Base-by-base conservation (phyloP, 805 yeast species). In the Scheffersomyces ergatensis region DNA sequence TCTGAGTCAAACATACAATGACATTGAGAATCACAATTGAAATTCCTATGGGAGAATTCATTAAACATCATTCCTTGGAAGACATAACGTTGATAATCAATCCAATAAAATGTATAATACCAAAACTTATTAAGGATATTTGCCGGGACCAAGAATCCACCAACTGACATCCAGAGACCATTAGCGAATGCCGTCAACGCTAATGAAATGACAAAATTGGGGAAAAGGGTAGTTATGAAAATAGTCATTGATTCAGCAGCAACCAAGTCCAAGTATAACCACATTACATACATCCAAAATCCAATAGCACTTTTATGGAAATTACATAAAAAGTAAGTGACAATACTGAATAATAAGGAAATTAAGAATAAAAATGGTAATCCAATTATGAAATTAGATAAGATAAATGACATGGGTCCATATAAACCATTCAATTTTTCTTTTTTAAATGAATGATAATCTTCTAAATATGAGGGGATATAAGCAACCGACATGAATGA, bases 61-160 rank as follows among this genome's bases (percentile, higher is more conserved):
- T 67, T 66, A 54, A 63, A 63, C 70, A 67, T 67, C 71, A 67
- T 66, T 11, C 71, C 72, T 42, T 67, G 70, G 47, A 66, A 66
- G 4, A 66, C 72, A 44, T 63, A 67, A n/a, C 72, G 50, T 46
- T 67, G 72, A 44, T 64, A 66, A 40, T 66, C 52, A 30, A 66
- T 51, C 70, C 70, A 66, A 45, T 67, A 63, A 47, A 67, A 66
- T 0, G 71, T 65, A 42, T 63, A 62, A 43, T 63, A 60, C 73
- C 72, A 67, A 46, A 67, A 67, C 9, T 38, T 53, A 39, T 67
- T 67, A 43, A 67, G 53, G 12, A 62, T 47, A 16, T 51, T 52
- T n/a, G 60, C 46, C 12, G 62, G 46, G 17, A 67, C 72, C 45
- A 67, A 50, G 37, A 68, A 68, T 5, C 73, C 73, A 12, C 69